A percentile compares a stretch with the other conserved stretches of the same genome.
Evolutionary conservation across 495 filamentous ascomycete genomes (phyloP).

Genomic region (Amphirosellinia nigrospora): DNA sequence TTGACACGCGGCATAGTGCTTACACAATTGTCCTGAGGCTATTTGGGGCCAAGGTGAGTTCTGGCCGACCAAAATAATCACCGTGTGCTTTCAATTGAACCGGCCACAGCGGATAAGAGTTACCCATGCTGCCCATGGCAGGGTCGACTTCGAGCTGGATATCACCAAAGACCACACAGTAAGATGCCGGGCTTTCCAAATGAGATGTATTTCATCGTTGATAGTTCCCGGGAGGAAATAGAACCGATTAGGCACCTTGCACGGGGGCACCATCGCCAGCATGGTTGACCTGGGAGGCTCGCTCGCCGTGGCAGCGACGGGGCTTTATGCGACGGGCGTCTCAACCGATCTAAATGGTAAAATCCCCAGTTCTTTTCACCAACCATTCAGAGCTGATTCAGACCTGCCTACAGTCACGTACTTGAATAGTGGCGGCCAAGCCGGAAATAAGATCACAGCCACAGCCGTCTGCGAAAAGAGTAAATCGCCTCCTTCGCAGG

Average conservation of each 20-base stretch:
- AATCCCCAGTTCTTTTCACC: conserved; percentile 26
- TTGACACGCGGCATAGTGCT: conserved; percentile 13
- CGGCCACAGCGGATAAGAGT: conserved; percentile 67
- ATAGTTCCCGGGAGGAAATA: conserved; percentile 42
- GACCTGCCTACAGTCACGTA: conserved; percentile 78
- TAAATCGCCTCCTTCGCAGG: conserved; percentile 44
- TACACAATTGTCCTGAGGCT: conserved; percentile 38
- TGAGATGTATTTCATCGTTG: neutral
- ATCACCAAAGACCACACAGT: conserved; percentile 91
- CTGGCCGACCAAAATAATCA: neutral
- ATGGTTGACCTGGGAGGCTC: conserved; percentile 96
- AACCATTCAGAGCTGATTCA: conserved; percentile 4
- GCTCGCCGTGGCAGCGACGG: conserved; percentile 88
- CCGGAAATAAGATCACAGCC: conserved; percentile 77
- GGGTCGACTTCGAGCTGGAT: conserved; percentile 85
- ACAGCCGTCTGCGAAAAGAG: conserved; percentile 83
- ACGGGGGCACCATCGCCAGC: conserved; percentile 93
- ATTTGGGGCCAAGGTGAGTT: conserved; percentile 49
- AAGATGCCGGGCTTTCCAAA: conserved; percentile 28
- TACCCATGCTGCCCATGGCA: conserved; percentile 74
- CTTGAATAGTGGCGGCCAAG: conserved; percentile 78
- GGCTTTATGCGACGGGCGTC: conserved; percentile 87
- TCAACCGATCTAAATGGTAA: conserved; percentile 89
- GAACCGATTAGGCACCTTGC: conserved; percentile 90
- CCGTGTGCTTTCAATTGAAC: neutral